A percentile compares a stretch with the other conserved stretches of the same genome.
Conservation (phyloP, 2,329 filamentous ascomycete species). For the Coniochaeta hoffmannii region DNA sequence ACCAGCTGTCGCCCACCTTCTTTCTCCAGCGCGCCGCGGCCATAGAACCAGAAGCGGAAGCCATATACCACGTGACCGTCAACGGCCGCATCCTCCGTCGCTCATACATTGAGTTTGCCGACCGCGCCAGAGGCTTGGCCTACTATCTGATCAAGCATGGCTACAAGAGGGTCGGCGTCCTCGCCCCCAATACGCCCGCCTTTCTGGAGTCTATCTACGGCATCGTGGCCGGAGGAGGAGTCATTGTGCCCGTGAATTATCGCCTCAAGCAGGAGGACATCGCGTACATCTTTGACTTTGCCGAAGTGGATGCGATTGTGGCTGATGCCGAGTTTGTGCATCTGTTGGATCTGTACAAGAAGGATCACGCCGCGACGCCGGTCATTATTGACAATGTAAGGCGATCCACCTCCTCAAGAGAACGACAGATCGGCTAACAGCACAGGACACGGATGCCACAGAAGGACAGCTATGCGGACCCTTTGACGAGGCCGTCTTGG, state of each 20-base stretch:
- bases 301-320: slow-evolving; percentile 80
- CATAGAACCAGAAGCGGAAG: slow-evolving; percentile 80
- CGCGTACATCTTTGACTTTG: slow-evolving; percentile 81
- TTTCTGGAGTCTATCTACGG: slow-evolving; percentile 90
- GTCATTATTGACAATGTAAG: slow-evolving; percentile 65
- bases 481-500: slow-evolving; percentile 75
- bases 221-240: slow-evolving; percentile 70
- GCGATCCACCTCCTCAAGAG: background rate
- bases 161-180: slow-evolving; percentile 71
- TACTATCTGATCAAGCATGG: slow-evolving; percentile 76
- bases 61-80: slow-evolving; percentile 77
- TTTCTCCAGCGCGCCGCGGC: slow-evolving; percentile 75
- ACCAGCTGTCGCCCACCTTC: slow-evolving; percentile 77
- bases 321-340: slow-evolving; percentile 73
- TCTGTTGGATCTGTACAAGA: slow-evolving; percentile 60
- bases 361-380: slow-evolving; percentile 53
- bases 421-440: background rate
- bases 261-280: slow-evolving; percentile 76
- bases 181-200: slow-evolving; percentile 88
- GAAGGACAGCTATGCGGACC: slow-evolving; percentile 68
- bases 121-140: slow-evolving; percentile 78
- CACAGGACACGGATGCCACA: slow-evolving; percentile 68
- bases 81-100: slow-evolving; percentile 68
- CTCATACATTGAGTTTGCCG: slow-evolving; percentile 73
- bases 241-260: slow-evolving; percentile 62